phyloP scores from a whole-genome alignment of 2,329 filamentous ascomycete species.

The Ramularia collo-cygni region DNA sequence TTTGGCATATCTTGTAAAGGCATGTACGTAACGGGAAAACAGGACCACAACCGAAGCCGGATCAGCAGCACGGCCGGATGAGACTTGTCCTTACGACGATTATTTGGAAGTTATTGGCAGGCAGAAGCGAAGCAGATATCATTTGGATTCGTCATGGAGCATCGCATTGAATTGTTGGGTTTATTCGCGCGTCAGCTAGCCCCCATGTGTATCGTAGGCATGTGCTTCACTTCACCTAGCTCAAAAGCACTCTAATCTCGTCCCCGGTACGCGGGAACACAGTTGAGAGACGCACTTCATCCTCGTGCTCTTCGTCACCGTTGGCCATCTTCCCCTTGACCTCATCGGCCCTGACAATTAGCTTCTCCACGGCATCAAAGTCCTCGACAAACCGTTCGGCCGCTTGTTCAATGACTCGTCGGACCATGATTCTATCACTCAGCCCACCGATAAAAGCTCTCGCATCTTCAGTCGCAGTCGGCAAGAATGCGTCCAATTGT shows the following conservation, averaged over 20 bases:
- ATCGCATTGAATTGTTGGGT: no score
- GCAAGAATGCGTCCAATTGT: constrained; percentile 79
- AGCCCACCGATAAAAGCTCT: constrained; percentile 71
- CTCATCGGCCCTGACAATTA: constrained; percentile 54
- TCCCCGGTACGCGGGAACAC: constrained; percentile 58
- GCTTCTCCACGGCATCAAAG: constrained; percentile 65
- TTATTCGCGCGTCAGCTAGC: no score
- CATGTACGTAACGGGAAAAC: no score
- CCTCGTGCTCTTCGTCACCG: constrained; percentile 1
- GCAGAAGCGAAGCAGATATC: no score
- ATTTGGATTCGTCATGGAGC: no score
- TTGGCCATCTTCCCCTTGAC: constrained; percentile 14
- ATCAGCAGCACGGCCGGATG: no score
- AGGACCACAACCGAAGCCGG: no score
- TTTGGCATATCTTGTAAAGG: constrained; percentile 22
- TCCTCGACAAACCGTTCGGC: constrained; percentile 77
- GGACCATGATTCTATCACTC: constrained; percentile 63
- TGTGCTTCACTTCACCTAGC: constrained; percentile 34
- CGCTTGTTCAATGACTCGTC: constrained; percentile 73
- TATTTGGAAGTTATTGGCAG: no score
- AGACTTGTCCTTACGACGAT: no score
- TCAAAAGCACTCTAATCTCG: constrained; percentile 58
- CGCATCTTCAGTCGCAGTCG: constrained; percentile 87
- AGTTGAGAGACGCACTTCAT: constrained; percentile 41
- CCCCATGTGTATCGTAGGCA: background rate